These are phyloP conservation scores for Yamadazyma phyllophila DNA, from an alignment of 805 yeast genomes.

Conservation along the genomic window DNA sequence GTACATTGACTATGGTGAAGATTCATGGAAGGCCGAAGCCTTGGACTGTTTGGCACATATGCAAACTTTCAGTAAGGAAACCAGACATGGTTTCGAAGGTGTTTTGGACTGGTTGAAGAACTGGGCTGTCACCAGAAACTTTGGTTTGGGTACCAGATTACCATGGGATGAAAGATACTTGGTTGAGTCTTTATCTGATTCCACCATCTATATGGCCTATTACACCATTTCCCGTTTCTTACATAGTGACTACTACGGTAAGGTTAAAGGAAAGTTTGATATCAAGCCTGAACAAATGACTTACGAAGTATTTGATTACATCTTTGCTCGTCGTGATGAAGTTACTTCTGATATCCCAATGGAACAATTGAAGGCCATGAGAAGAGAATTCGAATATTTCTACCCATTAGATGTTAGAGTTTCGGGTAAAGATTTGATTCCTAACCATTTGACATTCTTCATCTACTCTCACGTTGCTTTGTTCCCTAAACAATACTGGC, in stretches of 20 bases:
- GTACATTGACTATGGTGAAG: conserved; percentile 97
- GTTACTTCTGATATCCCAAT: conserved; percentile 58
- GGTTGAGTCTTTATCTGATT: conserved; percentile 93
- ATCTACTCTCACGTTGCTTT: conserved; percentile 89
- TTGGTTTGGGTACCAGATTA: conserved; percentile 89
- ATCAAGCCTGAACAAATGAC: conserved; percentile 84
- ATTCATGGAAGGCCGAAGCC: conserved; percentile 78
- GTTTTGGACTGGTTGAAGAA: conserved; percentile 94
- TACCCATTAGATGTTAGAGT: conserved; percentile 91
- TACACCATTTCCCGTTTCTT: conserved; percentile 86
- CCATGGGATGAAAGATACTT: conserved; percentile 97
- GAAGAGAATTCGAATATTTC: conserved; percentile 95
- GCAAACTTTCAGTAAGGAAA: conserved; percentile 80
- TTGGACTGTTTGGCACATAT: conserved; percentile 71
- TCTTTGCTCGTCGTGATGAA: conserved; percentile 70
- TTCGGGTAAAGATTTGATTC: conserved; percentile 95
- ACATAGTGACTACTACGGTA: conserved; percentile 85
- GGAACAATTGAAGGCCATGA: conserved; percentile 65
- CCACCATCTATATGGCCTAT: conserved; percentile 93
- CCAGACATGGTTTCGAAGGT: conserved; percentile 88
- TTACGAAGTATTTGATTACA: conserved; percentile 88
- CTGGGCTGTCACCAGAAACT: conserved; percentile 98
- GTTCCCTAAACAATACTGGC: conserved; percentile 92
- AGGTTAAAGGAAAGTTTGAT: conserved; percentile 65
- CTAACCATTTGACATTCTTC: conserved; percentile 95